Evolutionary conservation across 192 early-diverging fungal genomes (phyloP), one percentile per base, ranked within the genome.

Genomic region (Coemansia sp.): DNA sequence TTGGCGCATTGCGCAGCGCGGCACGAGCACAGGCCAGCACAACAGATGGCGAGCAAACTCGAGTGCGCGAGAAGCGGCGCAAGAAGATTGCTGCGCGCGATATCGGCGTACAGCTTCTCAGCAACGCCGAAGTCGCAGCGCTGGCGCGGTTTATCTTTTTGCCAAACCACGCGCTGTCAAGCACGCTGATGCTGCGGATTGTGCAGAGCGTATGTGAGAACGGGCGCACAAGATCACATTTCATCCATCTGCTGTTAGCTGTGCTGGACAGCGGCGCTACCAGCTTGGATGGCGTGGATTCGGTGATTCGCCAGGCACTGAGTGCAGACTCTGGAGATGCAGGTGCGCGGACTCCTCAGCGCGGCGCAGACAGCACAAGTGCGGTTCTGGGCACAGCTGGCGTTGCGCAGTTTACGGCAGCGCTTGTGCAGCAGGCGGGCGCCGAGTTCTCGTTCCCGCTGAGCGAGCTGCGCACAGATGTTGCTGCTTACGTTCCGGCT

Each of bases 131-230:
- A 37, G 62, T 98, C 21, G 86, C 90, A 14, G 93, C 90, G 3
- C 85, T 98, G 49, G 78, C 94, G 21, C 86, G 95, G 21, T 84
- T 98, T 17, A 84, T 96, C 53, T 97, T 96, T 67, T 60, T 96
- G 38, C 94, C 94, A 24, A 91, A 91, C 75, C 86, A 90, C 5
- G 84, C 90, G 9, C 70, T 96, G 39, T 77, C 89, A 6, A 93
- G 93, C 62, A 41, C 77, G 21, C 65, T 75, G 65, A 63, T 75
- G 12, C 38, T 41, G 19, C 66, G 65, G 62, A 70, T 69, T 22
- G 65, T 80, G 62, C 77, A 74, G 65, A 74, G 65, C 41, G 83
- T 98, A 2, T 92, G 92, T 69, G 94, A 96, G 72, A 97, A 97
- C 69, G 89, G 86, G 39, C 89, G 88, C 56, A 91, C 93, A 2